phyloP scores from a whole-genome alignment of 371 early-diverging fungal species.

The Apophysomyces trapeziformis region DNA sequence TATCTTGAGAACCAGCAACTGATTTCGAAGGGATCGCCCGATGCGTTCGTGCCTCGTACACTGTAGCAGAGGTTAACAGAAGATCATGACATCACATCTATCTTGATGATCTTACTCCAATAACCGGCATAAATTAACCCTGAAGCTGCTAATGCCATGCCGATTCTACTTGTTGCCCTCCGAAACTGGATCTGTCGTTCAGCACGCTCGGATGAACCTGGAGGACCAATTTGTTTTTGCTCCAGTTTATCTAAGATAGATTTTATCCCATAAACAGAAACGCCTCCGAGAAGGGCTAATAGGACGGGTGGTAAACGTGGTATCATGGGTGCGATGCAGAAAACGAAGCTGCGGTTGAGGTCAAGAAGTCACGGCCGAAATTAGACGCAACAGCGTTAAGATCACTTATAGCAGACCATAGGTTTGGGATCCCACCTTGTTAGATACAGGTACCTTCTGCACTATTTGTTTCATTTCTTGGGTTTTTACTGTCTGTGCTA shows the following conservation, averaged over 20 bases:
- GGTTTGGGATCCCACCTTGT: no score
- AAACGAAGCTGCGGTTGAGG: not conserved
- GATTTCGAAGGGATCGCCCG: conserved; percentile 35
- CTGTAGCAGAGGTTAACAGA: conserved; percentile 16
- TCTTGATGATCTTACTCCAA: conserved; percentile 27
- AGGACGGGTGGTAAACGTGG: conserved; percentile 50
- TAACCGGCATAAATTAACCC: conserved; percentile 31
- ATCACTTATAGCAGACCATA: no score
- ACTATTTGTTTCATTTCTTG: no score
- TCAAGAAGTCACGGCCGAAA: no score
- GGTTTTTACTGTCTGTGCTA: no score
- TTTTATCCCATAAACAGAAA: conserved; percentile 46
- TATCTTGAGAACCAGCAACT: conserved; percentile 3
- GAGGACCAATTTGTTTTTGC: conserved; percentile 44
- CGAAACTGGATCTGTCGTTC: conserved; percentile 26
- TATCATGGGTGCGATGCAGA: conserved; percentile 31
- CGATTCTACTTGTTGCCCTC: conserved; percentile 27
- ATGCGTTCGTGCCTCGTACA: conserved; percentile 36
- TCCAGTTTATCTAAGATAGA: conserved; percentile 37
- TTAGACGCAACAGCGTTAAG: no score
- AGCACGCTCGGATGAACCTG: conserved; percentile 40
- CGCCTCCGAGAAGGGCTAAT: conserved; percentile 42
- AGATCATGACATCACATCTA: not conserved
- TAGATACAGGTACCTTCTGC: no score
- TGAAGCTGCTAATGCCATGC: conserved; percentile 29